Percentiles rank a stretch among this genome's conserved stretches.
Evolutionary conservation across 2,329 filamentous ascomycete species (phyloP).

Genomic region (Fusarium paranaense): DNA sequence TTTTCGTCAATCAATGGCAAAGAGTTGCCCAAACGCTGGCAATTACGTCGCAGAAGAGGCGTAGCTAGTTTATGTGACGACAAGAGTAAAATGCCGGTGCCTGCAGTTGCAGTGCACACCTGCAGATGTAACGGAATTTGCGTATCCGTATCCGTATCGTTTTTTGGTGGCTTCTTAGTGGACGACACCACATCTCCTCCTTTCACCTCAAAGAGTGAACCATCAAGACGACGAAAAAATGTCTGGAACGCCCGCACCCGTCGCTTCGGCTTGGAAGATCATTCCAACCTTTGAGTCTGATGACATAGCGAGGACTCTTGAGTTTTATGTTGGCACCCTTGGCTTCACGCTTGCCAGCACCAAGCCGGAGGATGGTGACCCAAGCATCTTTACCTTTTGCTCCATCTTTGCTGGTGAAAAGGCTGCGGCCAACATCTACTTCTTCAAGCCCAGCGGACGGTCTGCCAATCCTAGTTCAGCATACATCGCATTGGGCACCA

Average conservation of each 20-base stretch:
- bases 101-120: constrained; percentile 13
- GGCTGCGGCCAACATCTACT: constrained; percentile 33
- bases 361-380: constrained; percentile 13
- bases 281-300: constrained; percentile 32
- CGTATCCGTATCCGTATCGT: constrained; percentile 21
- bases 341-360: constrained; percentile 22
- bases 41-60: constrained; percentile 27
- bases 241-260: constrained; percentile 4
- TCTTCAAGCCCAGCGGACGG: constrained; percentile 22
- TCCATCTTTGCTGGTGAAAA: constrained; percentile 22
- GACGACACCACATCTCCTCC: neutral
- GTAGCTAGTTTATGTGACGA: constrained; percentile 30
- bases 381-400: constrained; percentile 27
- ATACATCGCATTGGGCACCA: constrained; percentile 24
- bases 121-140: constrained; percentile 1
- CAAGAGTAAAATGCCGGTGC: constrained; percentile 12
- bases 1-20: neutral
- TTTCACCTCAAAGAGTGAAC: neutral
- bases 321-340: constrained; percentile 22
- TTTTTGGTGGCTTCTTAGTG: constrained; percentile 6
- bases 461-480: constrained; percentile 15
- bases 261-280: constrained; percentile 28
- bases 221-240: neutral
- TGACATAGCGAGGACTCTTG: constrained; percentile 20
- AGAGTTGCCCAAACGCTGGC: neutral